Evolutionary conservation across 176 grass and related monocot species (phyloP), one percentile per base, ranked within the genome.

Genomic region (Oryza longistaminata): DNA sequence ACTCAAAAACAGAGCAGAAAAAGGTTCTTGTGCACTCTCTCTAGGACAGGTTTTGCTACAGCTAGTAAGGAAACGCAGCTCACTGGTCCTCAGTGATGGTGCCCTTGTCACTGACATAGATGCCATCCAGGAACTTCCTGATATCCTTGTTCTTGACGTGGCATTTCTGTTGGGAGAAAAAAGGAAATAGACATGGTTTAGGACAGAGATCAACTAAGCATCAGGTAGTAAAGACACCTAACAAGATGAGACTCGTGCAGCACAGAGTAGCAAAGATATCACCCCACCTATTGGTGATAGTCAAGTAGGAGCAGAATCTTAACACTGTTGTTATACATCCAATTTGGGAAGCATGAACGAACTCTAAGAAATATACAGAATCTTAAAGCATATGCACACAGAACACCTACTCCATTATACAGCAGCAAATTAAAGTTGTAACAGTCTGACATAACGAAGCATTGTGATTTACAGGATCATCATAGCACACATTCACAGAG

Each of bases 111-210:
- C 93, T 95, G 25, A 95, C 85, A 64, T 92, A 92, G 39, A 95
- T 95, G 78, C 88, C 93, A 53, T 95, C 93, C 88, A 92, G 81
- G 66, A 95, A 92, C 85, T 94, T 94, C 80, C 90, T 74, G 78
- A 94, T 94, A 73, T 94, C 90, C 68, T 94, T 94, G n/a, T 92
- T 94, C 64, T 94, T 94, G 24, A 94, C 93, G 6, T 92, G 90
- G 67, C 93, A 94, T 92, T 94, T 94, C 87, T 94, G 90, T 85
- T 83, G 2, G 4, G 26, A 67, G 39, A 5, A 66, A 16, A 69
- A 74, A 31, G 64, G 43, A 73, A 5, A 50, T 48, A 1, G 52
- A n/a, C 22, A 65, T 5, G 9, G 12, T 50, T 78, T 52, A 88
- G 1, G 83, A 73, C 50, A 10, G 35, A n/a, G 25, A 43, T 27